Conservation (phyloP, 768 basidiomycete genomes). For the Tubosaeta brunneosetosa region DNA sequence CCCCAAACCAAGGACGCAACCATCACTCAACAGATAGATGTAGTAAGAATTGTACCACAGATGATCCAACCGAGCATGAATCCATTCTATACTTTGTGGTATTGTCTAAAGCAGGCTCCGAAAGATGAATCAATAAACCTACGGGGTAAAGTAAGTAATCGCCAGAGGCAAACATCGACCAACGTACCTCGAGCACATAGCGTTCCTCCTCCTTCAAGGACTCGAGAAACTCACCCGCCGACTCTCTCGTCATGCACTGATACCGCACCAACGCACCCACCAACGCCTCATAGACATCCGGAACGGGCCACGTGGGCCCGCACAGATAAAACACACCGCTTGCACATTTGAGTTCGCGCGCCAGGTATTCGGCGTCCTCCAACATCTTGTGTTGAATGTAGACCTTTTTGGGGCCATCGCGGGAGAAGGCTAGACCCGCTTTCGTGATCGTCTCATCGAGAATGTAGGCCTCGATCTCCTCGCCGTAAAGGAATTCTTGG, state of each 20-base stretch:
- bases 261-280: conserved; percentile 74
- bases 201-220: conserved; percentile 93
- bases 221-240: conserved; percentile 82
- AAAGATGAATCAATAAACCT: conserved; percentile 24
- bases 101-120: not conserved
- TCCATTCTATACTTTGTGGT: not conserved
- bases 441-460: conserved; percentile 78
- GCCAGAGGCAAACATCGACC: not conserved
- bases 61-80: not conserved
- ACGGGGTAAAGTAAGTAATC: conserved; percentile 1
- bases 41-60: not conserved
- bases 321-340: conserved; percentile 92
- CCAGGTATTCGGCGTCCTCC: conserved; percentile 77
- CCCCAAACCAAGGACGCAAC: not conserved
- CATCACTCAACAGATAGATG: not conserved
- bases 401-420: conserved; percentile 87
- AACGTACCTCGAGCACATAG: conserved; percentile 82
- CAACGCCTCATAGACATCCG: conserved; percentile 93
- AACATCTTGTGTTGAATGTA: conserved; percentile 99
- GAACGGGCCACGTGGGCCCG: conserved; percentile 99
- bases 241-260: conserved; percentile 55
- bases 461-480: conserved; percentile 93
- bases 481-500: conserved; percentile 95
- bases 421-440: conserved; percentile 93
- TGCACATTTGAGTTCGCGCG: conserved; percentile 66